These are phyloP conservation scores for Copromyces sp. DNA, from an alignment of 495 filamentous ascomycete genomes.

Conservation along the genomic window DNA sequence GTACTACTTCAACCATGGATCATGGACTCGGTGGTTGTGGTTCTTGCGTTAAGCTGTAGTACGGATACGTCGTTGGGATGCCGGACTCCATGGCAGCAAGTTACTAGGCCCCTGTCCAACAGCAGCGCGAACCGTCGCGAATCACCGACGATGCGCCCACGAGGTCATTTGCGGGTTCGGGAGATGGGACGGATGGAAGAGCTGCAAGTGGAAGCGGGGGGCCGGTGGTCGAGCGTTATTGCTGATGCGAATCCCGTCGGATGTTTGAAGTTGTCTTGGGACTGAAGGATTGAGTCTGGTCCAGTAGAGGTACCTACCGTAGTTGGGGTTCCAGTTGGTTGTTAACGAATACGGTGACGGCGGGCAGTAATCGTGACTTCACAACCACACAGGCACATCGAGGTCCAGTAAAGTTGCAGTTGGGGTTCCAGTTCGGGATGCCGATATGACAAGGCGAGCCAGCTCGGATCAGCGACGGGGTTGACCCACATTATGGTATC, in stretches of 20 bases:
- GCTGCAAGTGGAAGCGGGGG: neutral
- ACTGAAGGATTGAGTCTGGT: neutral
- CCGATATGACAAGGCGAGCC: neutral
- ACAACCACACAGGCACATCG: neutral
- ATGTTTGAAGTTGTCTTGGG: neutral
- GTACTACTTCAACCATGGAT: neutral
- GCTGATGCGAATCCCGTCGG: neutral
- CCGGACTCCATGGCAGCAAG: slow-evolving; percentile 24
- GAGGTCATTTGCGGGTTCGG: slow-evolving; percentile 7
- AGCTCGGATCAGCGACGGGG: neutral
- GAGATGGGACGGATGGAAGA: neutral
- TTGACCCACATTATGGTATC: neutral
- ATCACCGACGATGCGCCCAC: slow-evolving; percentile 8
- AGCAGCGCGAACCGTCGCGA: slow-evolving; percentile 2
- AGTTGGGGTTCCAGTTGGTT: neutral
- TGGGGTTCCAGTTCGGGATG: neutral
- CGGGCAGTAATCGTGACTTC: neutral
- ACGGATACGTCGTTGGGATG: slow-evolving; percentile 12
- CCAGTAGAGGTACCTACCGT: neutral
- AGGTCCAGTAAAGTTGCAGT: neutral
- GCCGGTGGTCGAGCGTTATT: neutral
- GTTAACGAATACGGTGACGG: neutral
- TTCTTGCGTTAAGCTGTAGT: neutral
- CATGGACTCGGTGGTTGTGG: neutral
- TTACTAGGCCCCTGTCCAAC: neutral